phyloP scores from a whole-genome alignment of 176 grass and related monocot genomes.

The Chrysopogon serrulatus region DNA sequence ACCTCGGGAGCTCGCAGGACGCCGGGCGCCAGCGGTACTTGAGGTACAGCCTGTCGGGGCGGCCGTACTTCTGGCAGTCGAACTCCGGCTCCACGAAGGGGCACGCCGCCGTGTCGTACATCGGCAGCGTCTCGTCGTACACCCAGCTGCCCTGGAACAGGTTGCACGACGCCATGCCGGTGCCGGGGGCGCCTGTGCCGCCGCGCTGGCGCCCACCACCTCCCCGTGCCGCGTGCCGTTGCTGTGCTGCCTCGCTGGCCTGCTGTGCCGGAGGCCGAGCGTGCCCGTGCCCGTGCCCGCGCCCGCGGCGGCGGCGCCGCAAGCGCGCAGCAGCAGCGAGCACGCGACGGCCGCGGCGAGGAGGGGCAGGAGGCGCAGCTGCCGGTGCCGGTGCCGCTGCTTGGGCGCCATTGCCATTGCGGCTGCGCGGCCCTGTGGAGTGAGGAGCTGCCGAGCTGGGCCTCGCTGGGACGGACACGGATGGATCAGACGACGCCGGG shows the following conservation, averaged over 20 bases:
- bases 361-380: constrained; percentile 9
- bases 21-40: constrained; percentile 78
- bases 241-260: constrained; percentile 18
- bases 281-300: constrained; percentile 14
- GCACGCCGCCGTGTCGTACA: constrained; percentile 69
- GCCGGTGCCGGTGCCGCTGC: background rate
- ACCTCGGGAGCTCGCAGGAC: constrained; percentile 84
- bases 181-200: background rate
- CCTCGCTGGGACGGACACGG: background rate
- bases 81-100: constrained; percentile 90
- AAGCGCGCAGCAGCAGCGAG: constrained; percentile 10
- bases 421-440: constrained; percentile 17
- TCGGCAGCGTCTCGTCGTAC: constrained; percentile 48
- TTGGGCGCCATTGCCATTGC: constrained; percentile 42
- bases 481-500: background rate
- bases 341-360: constrained; percentile 6
- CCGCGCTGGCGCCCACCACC: background rate
- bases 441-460: background rate
- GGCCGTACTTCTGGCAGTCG: constrained; percentile 85
- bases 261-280: constrained; percentile 29
- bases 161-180: constrained; percentile 56
- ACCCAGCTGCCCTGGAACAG: constrained; percentile 90
- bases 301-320: background rate
- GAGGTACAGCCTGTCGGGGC: constrained; percentile 76
- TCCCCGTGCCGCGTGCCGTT: constrained; percentile 21